A percentile compares a stretch with the other conserved stretches of the same genome.
Evolutionary conservation across 257 asterid species (phyloP).

Genomic region (Ilex aquifolium): DNA sequence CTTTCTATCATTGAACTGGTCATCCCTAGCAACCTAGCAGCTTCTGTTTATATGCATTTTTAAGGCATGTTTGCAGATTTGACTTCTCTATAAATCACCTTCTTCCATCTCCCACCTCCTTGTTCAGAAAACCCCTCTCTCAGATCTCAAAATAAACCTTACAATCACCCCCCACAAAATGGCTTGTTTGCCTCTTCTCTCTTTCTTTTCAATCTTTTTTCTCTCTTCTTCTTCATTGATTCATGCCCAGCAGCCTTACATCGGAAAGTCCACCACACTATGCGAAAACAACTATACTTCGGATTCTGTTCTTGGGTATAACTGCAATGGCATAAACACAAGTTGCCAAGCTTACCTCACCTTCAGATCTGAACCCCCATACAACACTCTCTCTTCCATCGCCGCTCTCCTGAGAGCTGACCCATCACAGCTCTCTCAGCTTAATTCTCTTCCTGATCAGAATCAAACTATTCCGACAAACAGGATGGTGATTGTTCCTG

Average conservation of each 20-base stretch:
- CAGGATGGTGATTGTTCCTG: conserved; percentile 55
- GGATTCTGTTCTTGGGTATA: conserved; percentile 59
- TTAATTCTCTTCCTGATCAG: conserved; percentile 45
- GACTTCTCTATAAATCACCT: no score
- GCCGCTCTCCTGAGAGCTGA: conserved; percentile 44
- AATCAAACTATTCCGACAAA: conserved; percentile 19
- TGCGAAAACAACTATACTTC: conserved; percentile 32
- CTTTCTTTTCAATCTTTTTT: conserved; percentile 23
- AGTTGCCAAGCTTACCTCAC: conserved; percentile 71
- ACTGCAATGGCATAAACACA: conserved; percentile 55
- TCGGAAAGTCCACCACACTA: conserved; percentile 9
- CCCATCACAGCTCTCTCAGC: conserved; percentile 40
- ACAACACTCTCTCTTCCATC: conserved; percentile 41
- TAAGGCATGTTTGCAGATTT: no score
- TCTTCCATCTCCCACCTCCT: no score
- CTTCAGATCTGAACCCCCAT: conserved; percentile 60
- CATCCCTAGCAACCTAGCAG: no score
- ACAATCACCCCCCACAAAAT: conserved; percentile 11
- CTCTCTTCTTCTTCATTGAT: conserved; percentile 23
- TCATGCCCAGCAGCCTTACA: conserved; percentile 69
- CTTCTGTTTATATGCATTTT: no score
- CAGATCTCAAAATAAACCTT: no score
- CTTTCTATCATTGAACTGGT: no score
- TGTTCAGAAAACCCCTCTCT: no score
- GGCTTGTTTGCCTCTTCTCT: conserved; percentile 17